Evolutionary conservation across 441 rosid species (phyloP), one percentile per base, ranked within the genome.

Genomic region (Eruca vesicaria): DNA sequence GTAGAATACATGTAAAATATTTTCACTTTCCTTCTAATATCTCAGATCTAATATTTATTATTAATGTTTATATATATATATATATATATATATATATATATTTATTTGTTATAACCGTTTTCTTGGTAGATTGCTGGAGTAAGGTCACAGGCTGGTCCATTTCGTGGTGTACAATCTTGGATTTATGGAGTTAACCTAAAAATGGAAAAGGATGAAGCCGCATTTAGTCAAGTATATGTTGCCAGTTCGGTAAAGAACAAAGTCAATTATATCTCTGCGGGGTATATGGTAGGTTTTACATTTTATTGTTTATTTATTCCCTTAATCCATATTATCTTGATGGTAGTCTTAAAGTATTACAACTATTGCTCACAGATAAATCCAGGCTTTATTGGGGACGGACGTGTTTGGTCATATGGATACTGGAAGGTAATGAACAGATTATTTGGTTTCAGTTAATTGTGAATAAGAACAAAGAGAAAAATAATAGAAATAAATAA

Each of bases 191-290:
- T 6, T 52, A 10, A 2, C 1, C 0, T 33, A 7, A 20, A 62
- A 7, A 0, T 72, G 2, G 12, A 8, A 31, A 48, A 4, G 14
- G 26, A 71, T 71, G 48, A 73, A 73, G 35, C 71, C 2, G 66
- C 71, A 3, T 73, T 38, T 29, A 1, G 4, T 32, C 71, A 66
- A 65, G 2, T 38, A 56, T 66, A 66, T 58, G n/a, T 73, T 36
- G 45, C 63, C 11, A 64, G 21, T 38, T 69, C 29, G 11, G 5
- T 35, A 5, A 72, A 72, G 4, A 52, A 35, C 4, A n/a, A 64
- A 2, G 7, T 65, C 32, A 41, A 73, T 3, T 26, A 36, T 41
- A 55, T 56, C 2, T 4, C 10, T 26, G 12, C 26, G 1, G 58
- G 77, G 6, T 56, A 0, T 1, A 73, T 65, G 48, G 71, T 73